Evolutionary conservation across 495 filamentous ascomycete species (phyloP).

Genomic region (Tuber magnatum): DNA sequence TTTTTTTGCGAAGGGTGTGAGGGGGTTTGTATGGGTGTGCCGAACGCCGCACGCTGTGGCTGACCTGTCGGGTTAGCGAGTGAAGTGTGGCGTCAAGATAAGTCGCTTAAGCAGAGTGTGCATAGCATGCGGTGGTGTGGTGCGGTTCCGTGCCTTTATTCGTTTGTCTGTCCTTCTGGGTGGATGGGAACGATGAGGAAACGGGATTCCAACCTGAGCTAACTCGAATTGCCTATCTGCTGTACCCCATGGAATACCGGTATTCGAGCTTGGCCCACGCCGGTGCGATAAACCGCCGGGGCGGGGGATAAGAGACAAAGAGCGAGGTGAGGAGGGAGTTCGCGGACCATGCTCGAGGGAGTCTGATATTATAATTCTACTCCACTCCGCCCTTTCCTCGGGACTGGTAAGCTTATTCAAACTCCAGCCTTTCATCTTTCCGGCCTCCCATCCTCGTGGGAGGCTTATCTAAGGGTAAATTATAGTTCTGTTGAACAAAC

Average conservation of each 20-base stretch:
- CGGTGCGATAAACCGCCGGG: background rate
- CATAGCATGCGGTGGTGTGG: background rate
- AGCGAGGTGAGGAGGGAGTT: background rate
- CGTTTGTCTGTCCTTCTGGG: background rate
- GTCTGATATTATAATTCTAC: background rate
- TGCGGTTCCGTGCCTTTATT: background rate
- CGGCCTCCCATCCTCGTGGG: background rate
- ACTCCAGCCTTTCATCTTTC: background rate
- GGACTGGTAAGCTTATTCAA: background rate
- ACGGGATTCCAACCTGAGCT: background rate
- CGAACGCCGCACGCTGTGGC: background rate
- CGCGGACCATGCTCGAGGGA: background rate
- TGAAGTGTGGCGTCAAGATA: background rate
- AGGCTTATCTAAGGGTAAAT: background rate
- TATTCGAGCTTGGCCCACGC: background rate
- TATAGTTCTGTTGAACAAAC: background rate
- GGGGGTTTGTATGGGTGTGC: background rate
- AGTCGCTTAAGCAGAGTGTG: background rate
- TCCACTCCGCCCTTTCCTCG: background rate
- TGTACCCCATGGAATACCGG: background rate
- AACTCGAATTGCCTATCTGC: background rate
- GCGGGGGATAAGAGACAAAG: background rate
- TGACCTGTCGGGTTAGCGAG: background rate
- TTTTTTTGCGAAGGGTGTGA: background rate
- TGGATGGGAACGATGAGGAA: background rate